A percentile compares a stretch with the other conserved stretches of the same genome.
Evolutionary conservation across 2,329 filamentous ascomycete species (phyloP).

Genomic region (Botrytis fragariae): DNA sequence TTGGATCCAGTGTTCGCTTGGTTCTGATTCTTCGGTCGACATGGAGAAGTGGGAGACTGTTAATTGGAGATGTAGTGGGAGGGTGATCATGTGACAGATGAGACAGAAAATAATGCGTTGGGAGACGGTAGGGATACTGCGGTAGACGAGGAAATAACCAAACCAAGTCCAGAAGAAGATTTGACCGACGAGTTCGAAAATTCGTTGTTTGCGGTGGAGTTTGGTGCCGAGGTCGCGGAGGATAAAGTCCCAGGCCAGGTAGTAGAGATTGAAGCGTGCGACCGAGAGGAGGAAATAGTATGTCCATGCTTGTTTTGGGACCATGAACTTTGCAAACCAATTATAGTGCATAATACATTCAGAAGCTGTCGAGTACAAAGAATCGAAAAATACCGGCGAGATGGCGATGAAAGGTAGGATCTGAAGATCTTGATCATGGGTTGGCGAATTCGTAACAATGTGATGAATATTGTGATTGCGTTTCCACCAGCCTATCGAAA

Average conservation of each 20-base stretch:
- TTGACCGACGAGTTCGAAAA: slow-evolving; percentile 74
- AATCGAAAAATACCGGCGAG: slow-evolving; percentile 74
- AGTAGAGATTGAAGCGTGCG: slow-evolving; percentile 84
- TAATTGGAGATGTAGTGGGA: slow-evolving; percentile 84
- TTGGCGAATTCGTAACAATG: slow-evolving; percentile 90
- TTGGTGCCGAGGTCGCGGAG: slow-evolving; percentile 66
- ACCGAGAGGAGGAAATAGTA: slow-evolving; percentile 82
- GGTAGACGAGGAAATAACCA: slow-evolving; percentile 75
- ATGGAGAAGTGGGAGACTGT: slow-evolving; percentile 91
- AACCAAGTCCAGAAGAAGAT: slow-evolving; percentile 84
- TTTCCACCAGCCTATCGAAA: slow-evolving; percentile 98
- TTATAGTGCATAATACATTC: slow-evolving; percentile 78
- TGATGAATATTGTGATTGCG: slow-evolving; percentile 94
- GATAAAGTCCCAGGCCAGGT: slow-evolving; percentile 76
- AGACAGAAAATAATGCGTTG: slow-evolving; percentile 72
- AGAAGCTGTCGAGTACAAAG: slow-evolving; percentile 77
- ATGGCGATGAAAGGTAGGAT: slow-evolving; percentile 88
- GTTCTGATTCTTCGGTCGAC: slow-evolving; percentile 83
- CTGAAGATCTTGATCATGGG: slow-evolving; percentile 94
- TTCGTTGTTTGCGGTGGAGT: slow-evolving; percentile 78
- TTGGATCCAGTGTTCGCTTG: slow-evolving; percentile 82
- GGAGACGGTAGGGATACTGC: slow-evolving; percentile 64
- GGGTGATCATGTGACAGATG: slow-evolving; percentile 76
- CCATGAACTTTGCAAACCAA: slow-evolving; percentile 64
- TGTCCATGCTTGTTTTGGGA: slow-evolving; percentile 74